Percentiles rank a stretch among this genome's conserved stretches.
These are phyloP conservation scores for Helichrysum umbraculigerum DNA, from an alignment of 129 eudicot genomes.

Conservation along the genomic window DNA sequence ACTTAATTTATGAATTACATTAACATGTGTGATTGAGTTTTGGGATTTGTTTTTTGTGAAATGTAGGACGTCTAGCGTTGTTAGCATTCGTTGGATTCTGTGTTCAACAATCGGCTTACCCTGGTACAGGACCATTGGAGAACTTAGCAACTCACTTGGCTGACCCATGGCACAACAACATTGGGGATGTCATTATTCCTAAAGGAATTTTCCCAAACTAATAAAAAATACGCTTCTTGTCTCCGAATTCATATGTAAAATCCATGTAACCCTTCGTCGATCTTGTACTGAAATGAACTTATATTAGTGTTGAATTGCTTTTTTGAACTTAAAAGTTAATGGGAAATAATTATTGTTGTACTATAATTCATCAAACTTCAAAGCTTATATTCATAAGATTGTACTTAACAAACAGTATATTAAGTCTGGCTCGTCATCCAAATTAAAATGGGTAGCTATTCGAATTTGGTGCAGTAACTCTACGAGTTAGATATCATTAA, in stretches of 20 bases:
- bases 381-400: neutral
- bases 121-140: slow-evolving; percentile 97
- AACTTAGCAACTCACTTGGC: slow-evolving; percentile 99
- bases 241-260: slow-evolving; percentile 36
- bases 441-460: neutral
- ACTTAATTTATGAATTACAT: neutral
- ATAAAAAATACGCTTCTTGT: neutral
- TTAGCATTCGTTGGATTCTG: slow-evolving; percentile 94
- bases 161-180: slow-evolving; percentile 99
- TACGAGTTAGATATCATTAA: too few relatives aligned
- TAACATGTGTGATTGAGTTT: neutral
- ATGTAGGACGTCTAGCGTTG: slow-evolving; percentile 86
- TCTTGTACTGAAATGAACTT: slow-evolving; percentile 39
- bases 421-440: neutral
- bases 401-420: neutral
- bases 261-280: slow-evolving; percentile 22
- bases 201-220: slow-evolving; percentile 48
- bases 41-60: slow-evolving; percentile 9
- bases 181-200: slow-evolving; percentile 79
- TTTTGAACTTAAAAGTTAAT: slow-evolving; percentile 3
- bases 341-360: neutral
- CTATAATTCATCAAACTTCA: neutral
- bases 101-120: slow-evolving; percentile 95
- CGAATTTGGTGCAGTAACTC: too few relatives aligned
- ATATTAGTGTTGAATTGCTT: slow-evolving; percentile 35